phyloP scores from a whole-genome alignment of 805 yeast species.

The Nakazawaea ernobii region DNA sequence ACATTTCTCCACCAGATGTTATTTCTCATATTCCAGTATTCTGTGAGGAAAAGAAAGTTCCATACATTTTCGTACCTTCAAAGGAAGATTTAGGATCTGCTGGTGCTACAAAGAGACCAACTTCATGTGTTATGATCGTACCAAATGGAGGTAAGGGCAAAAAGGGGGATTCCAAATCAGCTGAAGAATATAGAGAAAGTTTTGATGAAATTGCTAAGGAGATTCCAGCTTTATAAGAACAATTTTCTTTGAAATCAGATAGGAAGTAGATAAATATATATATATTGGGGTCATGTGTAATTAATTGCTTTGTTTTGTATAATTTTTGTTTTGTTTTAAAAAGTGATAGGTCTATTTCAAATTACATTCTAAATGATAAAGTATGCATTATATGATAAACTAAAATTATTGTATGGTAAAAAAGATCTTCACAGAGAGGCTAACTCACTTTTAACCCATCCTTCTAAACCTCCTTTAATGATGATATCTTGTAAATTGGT shows the following conservation, averaged over 20 bases:
- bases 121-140: constrained; percentile 94
- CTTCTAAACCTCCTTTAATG: constrained; percentile 95
- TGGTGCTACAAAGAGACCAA: constrained; percentile 98
- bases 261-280: background rate
- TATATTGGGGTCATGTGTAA: background rate
- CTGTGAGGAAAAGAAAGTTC: constrained; percentile 91
- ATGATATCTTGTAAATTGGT: constrained; percentile 94
- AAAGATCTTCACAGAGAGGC: background rate
- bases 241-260: background rate
- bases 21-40: constrained; percentile 95
- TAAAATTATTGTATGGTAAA: too few relatives aligned
- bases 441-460: constrained; percentile 87
- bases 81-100: constrained; percentile 98
- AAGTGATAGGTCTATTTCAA: too few relatives aligned
- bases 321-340: too few relatives aligned
- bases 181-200: constrained; percentile 82
- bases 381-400: background rate
- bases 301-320: background rate
- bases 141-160: constrained; percentile 90
- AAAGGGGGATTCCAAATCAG: constrained; percentile 66
- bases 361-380: background rate
- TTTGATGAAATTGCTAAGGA: constrained; percentile 95
- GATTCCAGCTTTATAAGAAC: constrained; percentile 42
- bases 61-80: constrained; percentile 90
- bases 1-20: constrained; percentile 95